Percentiles rank a stretch among this genome's conserved stretches.
Evolutionary conservation across 176 grass and related monocot species (phyloP).

Genomic region (Typha latifolia): DNA sequence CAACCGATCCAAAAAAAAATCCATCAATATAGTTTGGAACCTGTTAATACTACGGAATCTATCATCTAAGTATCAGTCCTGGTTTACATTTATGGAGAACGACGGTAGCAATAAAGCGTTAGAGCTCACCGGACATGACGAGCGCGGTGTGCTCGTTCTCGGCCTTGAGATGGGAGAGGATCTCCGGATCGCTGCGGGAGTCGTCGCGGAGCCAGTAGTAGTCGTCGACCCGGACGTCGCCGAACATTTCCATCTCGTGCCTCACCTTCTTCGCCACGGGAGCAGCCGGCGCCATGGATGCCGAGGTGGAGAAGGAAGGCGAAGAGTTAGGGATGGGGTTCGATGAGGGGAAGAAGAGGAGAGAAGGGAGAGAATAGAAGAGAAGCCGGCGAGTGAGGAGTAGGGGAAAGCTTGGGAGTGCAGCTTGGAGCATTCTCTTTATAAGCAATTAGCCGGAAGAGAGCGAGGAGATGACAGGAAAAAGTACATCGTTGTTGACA

Average conservation of each 20-base stretch:
- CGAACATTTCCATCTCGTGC: constrained; percentile 50
- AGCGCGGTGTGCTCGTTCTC: constrained; percentile 65
- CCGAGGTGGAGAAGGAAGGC: constrained; percentile 10
- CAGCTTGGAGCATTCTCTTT: too few relatives aligned
- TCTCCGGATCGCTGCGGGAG: constrained; percentile 49
- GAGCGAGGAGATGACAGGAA: too few relatives aligned
- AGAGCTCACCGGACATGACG: constrained; percentile 49
- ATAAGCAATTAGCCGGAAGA: too few relatives aligned
- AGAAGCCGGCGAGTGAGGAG: constrained; percentile 1
- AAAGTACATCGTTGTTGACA: too few relatives aligned
- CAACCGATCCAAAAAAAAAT: too few relatives aligned
- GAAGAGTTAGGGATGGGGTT: constrained; percentile 2
- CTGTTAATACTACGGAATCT: too few relatives aligned
- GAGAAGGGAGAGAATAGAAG: constrained; percentile 3
- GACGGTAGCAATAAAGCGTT: not conserved
- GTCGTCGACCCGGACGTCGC: constrained; percentile 63
- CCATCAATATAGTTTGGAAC: too few relatives aligned
- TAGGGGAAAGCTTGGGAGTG: not conserved
- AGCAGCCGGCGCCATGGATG: constrained; percentile 19
- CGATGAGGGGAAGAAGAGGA: not conserved
- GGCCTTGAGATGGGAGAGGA: constrained; percentile 58
- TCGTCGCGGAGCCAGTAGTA: constrained; percentile 98
- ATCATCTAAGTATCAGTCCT: too few relatives aligned
- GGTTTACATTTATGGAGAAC: too few relatives aligned
- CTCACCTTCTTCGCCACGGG: constrained; percentile 61